Conservation (phyloP, 2,329 filamentous ascomycete species). For the Diaporthe vaccinii region DNA sequence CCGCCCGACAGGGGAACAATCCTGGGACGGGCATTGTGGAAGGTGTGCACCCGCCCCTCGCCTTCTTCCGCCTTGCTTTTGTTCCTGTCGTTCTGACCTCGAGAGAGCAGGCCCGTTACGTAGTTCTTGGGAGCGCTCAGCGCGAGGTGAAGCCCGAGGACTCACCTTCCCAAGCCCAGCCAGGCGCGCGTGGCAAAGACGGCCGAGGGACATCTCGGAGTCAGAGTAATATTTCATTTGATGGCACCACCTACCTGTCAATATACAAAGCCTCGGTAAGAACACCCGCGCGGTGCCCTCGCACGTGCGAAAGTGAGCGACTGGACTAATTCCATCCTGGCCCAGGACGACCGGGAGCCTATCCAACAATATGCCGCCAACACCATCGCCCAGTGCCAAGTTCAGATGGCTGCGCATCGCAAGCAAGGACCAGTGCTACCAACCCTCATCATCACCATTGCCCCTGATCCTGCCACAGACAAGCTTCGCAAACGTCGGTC, state of each 20-base stretch:
- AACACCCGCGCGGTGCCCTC: not conserved
- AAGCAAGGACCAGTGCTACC: conserved; percentile 72
- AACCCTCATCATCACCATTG: conserved; percentile 70
- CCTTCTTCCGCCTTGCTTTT: conserved; percentile 20
- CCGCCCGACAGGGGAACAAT: conserved; percentile 67
- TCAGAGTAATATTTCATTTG: conserved; percentile 43
- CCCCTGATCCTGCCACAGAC: conserved; percentile 64
- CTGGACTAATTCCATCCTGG: conserved; percentile 40
- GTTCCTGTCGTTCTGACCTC: conserved; percentile 8
- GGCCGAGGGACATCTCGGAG: conserved; percentile 51
- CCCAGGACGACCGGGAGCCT: conserved; percentile 67
- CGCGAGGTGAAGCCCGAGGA: conserved; percentile 52
- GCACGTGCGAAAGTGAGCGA: not conserved
- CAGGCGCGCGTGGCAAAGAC: conserved; percentile 55
- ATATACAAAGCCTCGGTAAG: conserved; percentile 61
- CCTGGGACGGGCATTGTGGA: conserved; percentile 66
- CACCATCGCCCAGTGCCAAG: conserved; percentile 68
- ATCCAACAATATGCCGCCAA: conserved; percentile 66
- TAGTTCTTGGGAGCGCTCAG: conserved; percentile 63
- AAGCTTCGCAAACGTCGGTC: conserved; percentile 75
- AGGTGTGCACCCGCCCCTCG: conserved; percentile 54
- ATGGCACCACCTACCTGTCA: conserved; percentile 63
- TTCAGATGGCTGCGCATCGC: conserved; percentile 71
- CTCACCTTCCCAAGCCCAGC: conserved; percentile 52
- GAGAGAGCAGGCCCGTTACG: conserved; percentile 66